phyloP scores from a whole-genome alignment of 805 yeast species.

The Starmera caribaea region DNA sequence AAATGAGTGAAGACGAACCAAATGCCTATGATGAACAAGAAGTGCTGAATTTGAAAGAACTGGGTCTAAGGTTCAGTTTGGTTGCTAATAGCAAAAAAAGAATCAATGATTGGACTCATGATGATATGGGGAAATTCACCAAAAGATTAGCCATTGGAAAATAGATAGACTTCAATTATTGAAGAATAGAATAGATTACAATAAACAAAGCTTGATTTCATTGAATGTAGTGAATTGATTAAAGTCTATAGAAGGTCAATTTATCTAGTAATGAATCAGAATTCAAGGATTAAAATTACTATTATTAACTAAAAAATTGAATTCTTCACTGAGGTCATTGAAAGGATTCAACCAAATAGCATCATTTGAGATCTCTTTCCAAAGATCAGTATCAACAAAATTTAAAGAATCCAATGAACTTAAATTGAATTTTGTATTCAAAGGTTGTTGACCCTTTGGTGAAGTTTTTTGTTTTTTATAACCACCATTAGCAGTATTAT shows the following conservation, averaged over 20 bases:
- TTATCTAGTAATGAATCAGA: too few relatives aligned
- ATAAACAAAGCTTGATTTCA: too few relatives aligned
- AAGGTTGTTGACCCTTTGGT: too few relatives aligned
- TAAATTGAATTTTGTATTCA: conserved; percentile 7
- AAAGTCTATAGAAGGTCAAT: too few relatives aligned
- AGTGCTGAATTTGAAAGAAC: conserved; percentile 33
- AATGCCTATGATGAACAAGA: conserved; percentile 15
- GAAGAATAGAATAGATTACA: too few relatives aligned
- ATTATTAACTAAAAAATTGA: conserved; percentile 20
- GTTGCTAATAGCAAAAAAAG: conserved; percentile 41
- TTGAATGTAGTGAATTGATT: too few relatives aligned
- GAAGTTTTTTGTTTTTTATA: not conserved
- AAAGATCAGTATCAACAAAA: conserved; percentile 31
- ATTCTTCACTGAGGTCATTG: conserved; percentile 33
- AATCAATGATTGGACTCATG: conserved; percentile 49
- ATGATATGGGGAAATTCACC: conserved; percentile 34
- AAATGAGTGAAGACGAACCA: not conserved
- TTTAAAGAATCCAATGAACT: conserved; percentile 8
- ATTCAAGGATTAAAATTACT: not conserved
- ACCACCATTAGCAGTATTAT: not conserved
- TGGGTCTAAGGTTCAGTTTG: conserved; percentile 34
- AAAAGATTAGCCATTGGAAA: conserved; percentile 29
- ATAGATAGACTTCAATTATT: too few relatives aligned
- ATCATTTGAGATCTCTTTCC: conserved; percentile 72
- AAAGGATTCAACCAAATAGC: conserved; percentile 54